A percentile compares a stretch with the other conserved stretches of the same genome.
phyloP scores from a whole-genome alignment of 2,329 filamentous ascomycete species.

The Alternaria triticina region DNA sequence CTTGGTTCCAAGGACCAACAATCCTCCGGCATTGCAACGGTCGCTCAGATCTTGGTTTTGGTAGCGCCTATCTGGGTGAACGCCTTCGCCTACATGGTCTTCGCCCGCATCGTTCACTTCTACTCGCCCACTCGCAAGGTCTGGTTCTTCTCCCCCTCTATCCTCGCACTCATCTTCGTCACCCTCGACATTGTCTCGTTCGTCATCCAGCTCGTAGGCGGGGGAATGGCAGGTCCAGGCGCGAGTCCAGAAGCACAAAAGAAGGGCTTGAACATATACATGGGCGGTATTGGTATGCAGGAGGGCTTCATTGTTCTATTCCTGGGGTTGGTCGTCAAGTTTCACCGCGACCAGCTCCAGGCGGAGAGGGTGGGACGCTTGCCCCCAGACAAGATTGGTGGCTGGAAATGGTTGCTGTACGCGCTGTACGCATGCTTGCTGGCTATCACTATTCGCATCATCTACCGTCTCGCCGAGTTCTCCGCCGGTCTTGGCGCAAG shows the following conservation, averaged over 20 bases:
- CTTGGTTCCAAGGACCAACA: slow-evolving; percentile 51
- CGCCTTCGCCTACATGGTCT: slow-evolving; percentile 51
- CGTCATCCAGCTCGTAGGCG: slow-evolving; percentile 51
- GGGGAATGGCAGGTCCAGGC: slow-evolving; percentile 40
- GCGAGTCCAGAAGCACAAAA: slow-evolving; percentile 34
- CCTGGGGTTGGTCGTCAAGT: slow-evolving; percentile 22
- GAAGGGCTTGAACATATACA: slow-evolving; percentile 51
- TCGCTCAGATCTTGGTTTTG: slow-evolving; percentile 54
- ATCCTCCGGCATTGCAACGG: slow-evolving; percentile 36
- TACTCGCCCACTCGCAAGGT: slow-evolving; percentile 31
- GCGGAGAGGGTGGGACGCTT: slow-evolving; percentile 16
- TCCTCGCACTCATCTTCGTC: slow-evolving; percentile 46
- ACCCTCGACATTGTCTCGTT: slow-evolving; percentile 53
- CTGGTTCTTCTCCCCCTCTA: slow-evolving; percentile 26
- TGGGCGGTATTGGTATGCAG: slow-evolving; percentile 38
- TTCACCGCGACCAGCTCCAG: slow-evolving; percentile 23
- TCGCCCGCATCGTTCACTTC: slow-evolving; percentile 51
- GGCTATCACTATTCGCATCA: slow-evolving; percentile 53
- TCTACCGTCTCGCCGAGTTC: slow-evolving; percentile 53
- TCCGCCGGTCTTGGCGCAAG: slow-evolving; percentile 50
- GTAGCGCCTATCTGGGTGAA: slow-evolving; percentile 54
- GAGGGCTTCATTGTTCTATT: slow-evolving; percentile 39
- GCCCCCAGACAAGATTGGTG: slow-evolving; percentile 10
- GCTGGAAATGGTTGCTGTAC: slow-evolving; percentile 39
- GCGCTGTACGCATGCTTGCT: slow-evolving; percentile 50